Percentiles rank a stretch among this genome's conserved stretches.
Conservation (phyloP, 805 yeast genomes). For the Teunomyces barrocoloradensis region DNA sequence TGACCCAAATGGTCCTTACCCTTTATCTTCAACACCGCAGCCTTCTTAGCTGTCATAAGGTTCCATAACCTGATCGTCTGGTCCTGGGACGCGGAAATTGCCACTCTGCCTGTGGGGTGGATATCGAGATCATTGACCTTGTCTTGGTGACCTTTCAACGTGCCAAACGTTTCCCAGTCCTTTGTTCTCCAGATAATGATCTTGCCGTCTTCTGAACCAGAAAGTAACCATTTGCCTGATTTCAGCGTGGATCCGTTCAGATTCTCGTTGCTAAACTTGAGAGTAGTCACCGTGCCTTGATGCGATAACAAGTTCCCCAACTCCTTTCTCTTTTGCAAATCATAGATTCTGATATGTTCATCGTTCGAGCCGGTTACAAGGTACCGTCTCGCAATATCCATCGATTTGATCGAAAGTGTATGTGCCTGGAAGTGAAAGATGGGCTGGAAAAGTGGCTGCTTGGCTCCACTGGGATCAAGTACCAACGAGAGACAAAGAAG, state of each 20-base stretch:
- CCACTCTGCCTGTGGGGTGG: constrained; percentile 88
- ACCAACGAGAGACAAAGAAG: constrained; percentile 77
- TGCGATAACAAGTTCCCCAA: constrained; percentile 88
- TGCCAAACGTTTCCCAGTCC: constrained; percentile 93
- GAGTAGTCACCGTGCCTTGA: constrained; percentile 79
- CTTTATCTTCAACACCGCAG: constrained; percentile 73
- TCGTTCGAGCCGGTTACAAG: constrained; percentile 94
- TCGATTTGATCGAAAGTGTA: constrained; percentile 77
- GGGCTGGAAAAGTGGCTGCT: constrained; percentile 76
- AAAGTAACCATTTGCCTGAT: constrained; percentile 83
- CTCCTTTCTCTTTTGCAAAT: constrained; percentile 89
- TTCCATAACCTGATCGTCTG: constrained; percentile 88
- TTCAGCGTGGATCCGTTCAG: constrained; percentile 25
- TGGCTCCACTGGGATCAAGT: constrained; percentile 38
- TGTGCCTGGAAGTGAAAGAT: constrained; percentile 96
- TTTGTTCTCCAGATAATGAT: constrained; percentile 91
- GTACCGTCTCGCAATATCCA: constrained; percentile 80
- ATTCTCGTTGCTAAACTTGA: constrained; percentile 62
- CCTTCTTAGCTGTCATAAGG: constrained; percentile 93
- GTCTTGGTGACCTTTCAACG: constrained; percentile 85
- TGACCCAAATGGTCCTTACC: constrained; percentile 67
- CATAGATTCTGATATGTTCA: constrained; percentile 92
- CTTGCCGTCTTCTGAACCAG: constrained; percentile 89
- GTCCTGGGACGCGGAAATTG: constrained; percentile 85
- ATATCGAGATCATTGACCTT: constrained; percentile 80